phyloP scores from a whole-genome alignment of 2,329 filamentous ascomycete genomes.

The Aspergillus floridensis region DNA sequence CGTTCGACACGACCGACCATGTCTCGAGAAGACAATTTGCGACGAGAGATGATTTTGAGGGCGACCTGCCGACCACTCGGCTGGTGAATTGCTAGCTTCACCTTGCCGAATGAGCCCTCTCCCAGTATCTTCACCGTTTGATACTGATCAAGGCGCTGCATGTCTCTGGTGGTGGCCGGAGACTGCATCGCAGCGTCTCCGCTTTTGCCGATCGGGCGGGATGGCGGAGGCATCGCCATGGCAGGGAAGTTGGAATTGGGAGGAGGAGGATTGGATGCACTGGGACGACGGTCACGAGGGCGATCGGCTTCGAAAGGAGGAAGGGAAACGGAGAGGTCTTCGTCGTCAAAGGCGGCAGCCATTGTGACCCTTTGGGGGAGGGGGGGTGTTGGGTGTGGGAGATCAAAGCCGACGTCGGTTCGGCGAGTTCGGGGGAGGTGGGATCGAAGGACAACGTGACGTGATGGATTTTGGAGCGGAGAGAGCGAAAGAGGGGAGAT shows the following conservation, averaged over 20 bases:
- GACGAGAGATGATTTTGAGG: conserved; percentile 94
- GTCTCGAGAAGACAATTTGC: conserved; percentile 93
- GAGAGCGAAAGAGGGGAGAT: neutral
- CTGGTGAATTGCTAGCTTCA: conserved; percentile 92
- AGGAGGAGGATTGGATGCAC: conserved; percentile 17
- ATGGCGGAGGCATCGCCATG: conserved; percentile 39
- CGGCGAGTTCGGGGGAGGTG: conserved; percentile 15
- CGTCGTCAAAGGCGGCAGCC: conserved; percentile 64
- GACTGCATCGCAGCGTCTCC: conserved; percentile 38
- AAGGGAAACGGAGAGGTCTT: conserved; percentile 77
- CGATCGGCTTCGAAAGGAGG: conserved; percentile 31
- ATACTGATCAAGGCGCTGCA: conserved; percentile 88
- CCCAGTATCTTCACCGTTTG: conserved; percentile 85
- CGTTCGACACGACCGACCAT: conserved; percentile 97
- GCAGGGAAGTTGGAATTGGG: conserved; percentile 31
- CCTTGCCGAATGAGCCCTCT: conserved; percentile 97
- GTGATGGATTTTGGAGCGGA: conserved; percentile 31
- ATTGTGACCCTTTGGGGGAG: conserved; percentile 23
- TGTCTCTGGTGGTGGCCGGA: conserved; percentile 54
- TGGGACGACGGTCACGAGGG: conserved; percentile 25
- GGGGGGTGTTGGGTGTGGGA: neutral
- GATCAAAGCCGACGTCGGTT: conserved; percentile 8
- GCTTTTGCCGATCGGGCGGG: conserved; percentile 32
- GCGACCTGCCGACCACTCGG: conserved; percentile 93
- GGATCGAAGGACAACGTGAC: conserved; percentile 32